Evolutionary conservation across 495 filamentous ascomycete species (phyloP).

Genomic region (Aspergillus olivimuriae): DNA sequence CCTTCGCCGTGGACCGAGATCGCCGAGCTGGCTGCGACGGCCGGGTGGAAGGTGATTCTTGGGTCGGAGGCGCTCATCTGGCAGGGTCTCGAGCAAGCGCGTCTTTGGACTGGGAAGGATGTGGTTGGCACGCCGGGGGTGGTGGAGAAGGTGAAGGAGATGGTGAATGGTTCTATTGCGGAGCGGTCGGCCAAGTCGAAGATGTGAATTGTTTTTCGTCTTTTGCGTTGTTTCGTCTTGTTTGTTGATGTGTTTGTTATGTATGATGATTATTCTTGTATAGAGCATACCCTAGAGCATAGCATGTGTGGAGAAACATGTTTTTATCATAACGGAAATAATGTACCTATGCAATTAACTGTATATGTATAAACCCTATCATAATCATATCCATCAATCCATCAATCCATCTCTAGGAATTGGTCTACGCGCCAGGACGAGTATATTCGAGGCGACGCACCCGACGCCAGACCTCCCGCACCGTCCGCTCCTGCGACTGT

Average conservation of each 20-base stretch:
- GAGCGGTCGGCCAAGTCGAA: constrained; percentile 25
- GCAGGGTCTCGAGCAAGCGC: constrained; percentile 67
- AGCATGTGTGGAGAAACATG: too few species aligned
- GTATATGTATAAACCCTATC: too few species aligned
- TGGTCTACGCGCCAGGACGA: constrained; percentile 43
- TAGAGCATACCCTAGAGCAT: constrained; percentile 23
- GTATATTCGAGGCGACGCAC: constrained; percentile 55
- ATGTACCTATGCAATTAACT: too few species aligned
- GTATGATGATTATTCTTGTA: constrained; percentile 18
- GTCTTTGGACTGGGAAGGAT: constrained; percentile 54
- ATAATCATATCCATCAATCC: not conserved
- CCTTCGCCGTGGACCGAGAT: constrained; percentile 61
- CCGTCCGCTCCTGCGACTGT: constrained; percentile 57
- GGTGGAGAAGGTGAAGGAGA: constrained; percentile 44
- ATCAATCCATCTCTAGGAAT: not conserved
- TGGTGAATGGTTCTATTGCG: constrained; percentile 36
- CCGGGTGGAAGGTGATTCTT: constrained; percentile 62
- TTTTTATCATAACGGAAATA: too few species aligned
- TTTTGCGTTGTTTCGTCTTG: constrained; percentile 1
- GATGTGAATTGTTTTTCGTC: constrained; percentile 16
- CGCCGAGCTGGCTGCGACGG: constrained; percentile 44
- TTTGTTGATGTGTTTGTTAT: constrained; percentile 10
- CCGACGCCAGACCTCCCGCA: constrained; percentile 62
- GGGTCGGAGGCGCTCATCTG: constrained; percentile 69
- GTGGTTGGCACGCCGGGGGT: constrained; percentile 46